Base-by-base conservation (phyloP, 2,329 filamentous ascomycete species). In the Aspergillus uvarum region DNA sequence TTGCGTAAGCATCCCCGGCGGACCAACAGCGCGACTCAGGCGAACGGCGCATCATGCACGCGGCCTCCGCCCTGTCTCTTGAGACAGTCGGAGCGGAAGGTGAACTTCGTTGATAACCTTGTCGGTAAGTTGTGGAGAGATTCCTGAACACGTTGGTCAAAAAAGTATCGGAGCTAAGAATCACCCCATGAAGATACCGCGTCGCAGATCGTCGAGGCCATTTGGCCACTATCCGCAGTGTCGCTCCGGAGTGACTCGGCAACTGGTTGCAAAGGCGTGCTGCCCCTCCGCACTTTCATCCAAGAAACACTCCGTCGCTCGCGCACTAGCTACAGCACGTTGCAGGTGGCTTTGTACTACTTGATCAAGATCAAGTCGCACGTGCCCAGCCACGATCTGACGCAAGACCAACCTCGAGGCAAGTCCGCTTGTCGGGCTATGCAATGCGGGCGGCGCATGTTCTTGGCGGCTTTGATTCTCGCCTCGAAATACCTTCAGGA, bases 401-500 rank as follows among this genome's bases (percentile, higher is more conserved):
- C 90, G 51, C 91, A 90, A 85, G 91, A 96, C 77, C 91, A 96
- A 76, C 83, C 86, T 29, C 84, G 89, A 65, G 89, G 94, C 69
- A 84, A 84, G 61, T 85, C 89, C 61, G 85, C 87, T 56, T 85
- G 85, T 70, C 89, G 92, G 63, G 91, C 92, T 47, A 85, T 99
- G 72, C 93, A 96, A 77, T 98, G 95, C 77, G 95, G 95, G 58
- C 90, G 95, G 63, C 92, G 95, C 71, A 98, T 98, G 94, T 98
- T 99, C 74, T 84, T 99, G 56, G 89, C 95, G 11, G 93, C 94
- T 51, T 83, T 99, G 62, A 98, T 99, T 66, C 83, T 99, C 59
- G 95, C 95, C 2, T 98, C 95, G 38, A 99, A 99, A 81, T 99
- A 98, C 74, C 82, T 99, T 51, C 95, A 99, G 77, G 95, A 99